phyloP scores from a whole-genome alignment of 768 basidiomycete species.

The Kwoniella pini region DNA sequence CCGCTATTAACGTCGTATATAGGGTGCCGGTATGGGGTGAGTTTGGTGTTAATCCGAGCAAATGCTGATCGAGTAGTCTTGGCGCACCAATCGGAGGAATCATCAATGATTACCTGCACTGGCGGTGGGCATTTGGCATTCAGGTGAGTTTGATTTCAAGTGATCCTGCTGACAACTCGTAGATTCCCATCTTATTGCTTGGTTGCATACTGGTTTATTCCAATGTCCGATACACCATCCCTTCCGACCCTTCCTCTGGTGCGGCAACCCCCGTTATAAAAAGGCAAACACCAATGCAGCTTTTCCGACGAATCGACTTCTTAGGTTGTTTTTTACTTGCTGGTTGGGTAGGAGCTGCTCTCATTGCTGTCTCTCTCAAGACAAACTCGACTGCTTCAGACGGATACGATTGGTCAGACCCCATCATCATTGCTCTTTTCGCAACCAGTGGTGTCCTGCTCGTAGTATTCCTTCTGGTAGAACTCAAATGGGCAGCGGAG shows the following conservation, averaged over 20 bases:
- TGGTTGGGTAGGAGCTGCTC: slow-evolving; percentile 43
- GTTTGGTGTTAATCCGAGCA: background rate
- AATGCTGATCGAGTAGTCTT: slow-evolving; percentile 25
- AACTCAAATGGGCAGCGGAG: slow-evolving; percentile 73
- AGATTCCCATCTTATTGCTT: slow-evolving; percentile 16
- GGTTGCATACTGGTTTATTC: slow-evolving; percentile 3
- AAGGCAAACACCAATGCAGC: slow-evolving; percentile 15
- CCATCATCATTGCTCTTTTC: slow-evolving; percentile 68
- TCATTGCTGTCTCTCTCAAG: slow-evolving; percentile 53
- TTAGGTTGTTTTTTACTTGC: slow-evolving; percentile 47
- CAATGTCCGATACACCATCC: slow-evolving; percentile 18
- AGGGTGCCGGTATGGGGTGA: slow-evolving; percentile 19
- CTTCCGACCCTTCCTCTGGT: slow-evolving; percentile 4
- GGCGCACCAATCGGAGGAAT: slow-evolving; percentile 55
- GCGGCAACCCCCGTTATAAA: slow-evolving; percentile 1
- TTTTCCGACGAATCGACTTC: slow-evolving; percentile 46
- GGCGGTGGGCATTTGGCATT: slow-evolving; percentile 60
- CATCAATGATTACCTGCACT: slow-evolving; percentile 78
- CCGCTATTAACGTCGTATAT: background rate
- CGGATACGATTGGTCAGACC: slow-evolving; percentile 70
- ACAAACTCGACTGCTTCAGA: slow-evolving; percentile 61
- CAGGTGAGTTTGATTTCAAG: slow-evolving; percentile 19
- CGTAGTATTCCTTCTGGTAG: slow-evolving; percentile 71
- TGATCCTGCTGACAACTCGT: too few species aligned
- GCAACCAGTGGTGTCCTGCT: slow-evolving; percentile 62